phyloP scores from a whole-genome alignment of 306 rosid species.

The Fragaria ananassa region DNA sequence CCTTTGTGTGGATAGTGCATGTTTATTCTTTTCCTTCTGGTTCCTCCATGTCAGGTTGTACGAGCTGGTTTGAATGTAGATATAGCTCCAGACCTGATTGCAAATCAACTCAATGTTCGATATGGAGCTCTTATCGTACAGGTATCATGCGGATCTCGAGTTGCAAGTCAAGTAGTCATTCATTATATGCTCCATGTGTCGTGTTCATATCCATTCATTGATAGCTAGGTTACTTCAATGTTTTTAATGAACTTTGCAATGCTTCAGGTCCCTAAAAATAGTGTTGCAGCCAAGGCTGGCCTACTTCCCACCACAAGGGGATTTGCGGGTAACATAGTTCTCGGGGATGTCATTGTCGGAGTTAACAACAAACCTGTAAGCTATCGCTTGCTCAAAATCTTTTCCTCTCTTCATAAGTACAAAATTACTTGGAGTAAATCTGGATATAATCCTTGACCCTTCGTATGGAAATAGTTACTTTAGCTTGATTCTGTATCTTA shows the following conservation, averaged over 20 bases:
- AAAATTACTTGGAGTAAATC: background rate
- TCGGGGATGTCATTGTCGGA: slow-evolving; percentile 81
- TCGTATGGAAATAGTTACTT: background rate
- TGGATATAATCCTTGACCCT: background rate
- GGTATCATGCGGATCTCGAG: slow-evolving; percentile 38
- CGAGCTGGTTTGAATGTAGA: slow-evolving; percentile 85
- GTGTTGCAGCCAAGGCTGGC: slow-evolving; percentile 81
- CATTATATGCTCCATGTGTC: background rate
- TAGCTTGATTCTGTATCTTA: background rate
- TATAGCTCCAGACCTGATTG: slow-evolving; percentile 76
- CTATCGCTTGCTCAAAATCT: slow-evolving; percentile 26
- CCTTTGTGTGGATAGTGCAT: background rate
- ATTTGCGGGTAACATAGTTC: slow-evolving; percentile 79
- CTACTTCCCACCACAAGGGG: slow-evolving; percentile 79
- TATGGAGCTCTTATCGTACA: slow-evolving; percentile 82
- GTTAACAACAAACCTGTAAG: slow-evolving; percentile 82
- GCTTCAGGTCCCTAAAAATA: slow-evolving; percentile 73
- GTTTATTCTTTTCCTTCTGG: slow-evolving; percentile 3
- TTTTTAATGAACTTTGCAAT: background rate
- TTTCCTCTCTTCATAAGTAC: background rate
- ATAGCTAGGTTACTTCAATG: slow-evolving; percentile 2
- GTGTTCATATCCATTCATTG: background rate
- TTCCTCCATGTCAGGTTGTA: slow-evolving; percentile 52
- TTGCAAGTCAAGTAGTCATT: background rate
- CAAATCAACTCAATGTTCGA: slow-evolving; percentile 87